A percentile compares a stretch with the other conserved stretches of the same genome.
Evolutionary conservation across 306 rosid genomes (phyloP).

Genomic region (Coriaria nepalensis): DNA sequence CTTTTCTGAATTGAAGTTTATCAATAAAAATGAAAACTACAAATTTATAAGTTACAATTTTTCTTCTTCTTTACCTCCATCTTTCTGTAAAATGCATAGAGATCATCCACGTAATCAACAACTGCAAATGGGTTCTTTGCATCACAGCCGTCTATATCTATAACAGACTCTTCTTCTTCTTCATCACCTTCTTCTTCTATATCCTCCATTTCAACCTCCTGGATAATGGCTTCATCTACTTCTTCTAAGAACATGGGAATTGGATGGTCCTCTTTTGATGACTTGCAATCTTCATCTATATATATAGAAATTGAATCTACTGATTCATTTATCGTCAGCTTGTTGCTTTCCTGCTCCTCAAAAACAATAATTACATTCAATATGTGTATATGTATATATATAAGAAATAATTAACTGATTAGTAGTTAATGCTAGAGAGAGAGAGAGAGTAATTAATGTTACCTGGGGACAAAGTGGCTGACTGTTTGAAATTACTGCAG

Average conservation of each 20-base stretch:
- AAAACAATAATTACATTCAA: too few relatives aligned
- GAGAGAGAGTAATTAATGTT: too few relatives aligned
- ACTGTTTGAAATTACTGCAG: too few relatives aligned
- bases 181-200: slow-evolving; percentile 70
- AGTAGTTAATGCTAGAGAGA: too few relatives aligned
- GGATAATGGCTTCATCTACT: slow-evolving; percentile 20
- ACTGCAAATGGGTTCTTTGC: slow-evolving; percentile 63
- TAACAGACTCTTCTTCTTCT: slow-evolving; percentile 40
- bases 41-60: too few relatives aligned
- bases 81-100: slow-evolving; percentile 50
- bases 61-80: slow-evolving; percentile 45
- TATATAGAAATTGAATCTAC: slow-evolving; percentile 40
- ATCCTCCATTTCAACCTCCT: slow-evolving; percentile 93
- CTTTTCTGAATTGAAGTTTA: slow-evolving; percentile 4
- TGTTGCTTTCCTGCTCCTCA: slow-evolving; percentile 36
- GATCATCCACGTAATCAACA: slow-evolving; percentile 66
- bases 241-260: slow-evolving; percentile 80
- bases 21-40: slow-evolving; percentile 3
- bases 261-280: slow-evolving; percentile 38
- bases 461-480: too few relatives aligned
- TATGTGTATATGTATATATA: too few relatives aligned
- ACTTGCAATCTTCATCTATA: slow-evolving; percentile 58
- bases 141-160: slow-evolving; percentile 62
- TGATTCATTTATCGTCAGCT: slow-evolving; percentile 32
- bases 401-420: too few relatives aligned